Evolutionary conservation across 345 rosid species (phyloP).

Genomic region (Lepidium sativum): DNA sequence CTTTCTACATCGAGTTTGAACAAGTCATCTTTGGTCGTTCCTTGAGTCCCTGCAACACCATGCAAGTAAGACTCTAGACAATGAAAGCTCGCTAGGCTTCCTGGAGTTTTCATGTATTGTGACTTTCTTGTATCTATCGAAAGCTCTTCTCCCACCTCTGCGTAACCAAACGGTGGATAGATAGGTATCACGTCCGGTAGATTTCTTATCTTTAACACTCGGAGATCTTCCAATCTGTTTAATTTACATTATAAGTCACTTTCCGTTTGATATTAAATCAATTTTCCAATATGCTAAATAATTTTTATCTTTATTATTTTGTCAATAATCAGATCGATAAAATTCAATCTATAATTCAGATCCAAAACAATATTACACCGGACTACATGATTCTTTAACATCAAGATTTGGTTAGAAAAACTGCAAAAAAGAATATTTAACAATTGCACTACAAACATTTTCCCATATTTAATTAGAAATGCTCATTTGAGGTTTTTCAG

Average conservation of each 20-base stretch:
- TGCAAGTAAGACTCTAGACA: conserved; percentile 62
- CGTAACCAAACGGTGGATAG: conserved; percentile 53
- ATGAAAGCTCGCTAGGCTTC: conserved; percentile 39
- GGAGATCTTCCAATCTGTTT: conserved; percentile 36
- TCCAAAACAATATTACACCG: too few relatives aligned
- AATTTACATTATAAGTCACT: neutral
- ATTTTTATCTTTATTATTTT: too few relatives aligned
- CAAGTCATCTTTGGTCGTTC: conserved; percentile 33
- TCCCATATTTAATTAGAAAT: too few relatives aligned
- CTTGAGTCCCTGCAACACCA: conserved; percentile 75
- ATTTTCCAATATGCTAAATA: too few relatives aligned
- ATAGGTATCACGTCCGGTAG: conserved; percentile 51
- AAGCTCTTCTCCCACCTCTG: conserved; percentile 65
- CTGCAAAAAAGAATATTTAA: too few relatives aligned
- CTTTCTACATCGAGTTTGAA: conserved; percentile 54
- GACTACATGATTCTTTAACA: too few relatives aligned
- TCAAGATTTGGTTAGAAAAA: too few relatives aligned
- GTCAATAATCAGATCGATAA: too few relatives aligned
- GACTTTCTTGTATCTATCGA: conserved; percentile 53
- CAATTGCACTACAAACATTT: too few relatives aligned
- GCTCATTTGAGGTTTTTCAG: too few relatives aligned
- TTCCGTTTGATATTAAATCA: neutral
- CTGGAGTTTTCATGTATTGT: conserved; percentile 50
- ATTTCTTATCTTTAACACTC: conserved; percentile 42
- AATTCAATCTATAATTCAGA: too few relatives aligned